Evolutionary conservation across 1,139 yeast genomes (phyloP), one percentile per base, ranked within the genome.

Genomic region (Protomyces inouyei): DNA sequence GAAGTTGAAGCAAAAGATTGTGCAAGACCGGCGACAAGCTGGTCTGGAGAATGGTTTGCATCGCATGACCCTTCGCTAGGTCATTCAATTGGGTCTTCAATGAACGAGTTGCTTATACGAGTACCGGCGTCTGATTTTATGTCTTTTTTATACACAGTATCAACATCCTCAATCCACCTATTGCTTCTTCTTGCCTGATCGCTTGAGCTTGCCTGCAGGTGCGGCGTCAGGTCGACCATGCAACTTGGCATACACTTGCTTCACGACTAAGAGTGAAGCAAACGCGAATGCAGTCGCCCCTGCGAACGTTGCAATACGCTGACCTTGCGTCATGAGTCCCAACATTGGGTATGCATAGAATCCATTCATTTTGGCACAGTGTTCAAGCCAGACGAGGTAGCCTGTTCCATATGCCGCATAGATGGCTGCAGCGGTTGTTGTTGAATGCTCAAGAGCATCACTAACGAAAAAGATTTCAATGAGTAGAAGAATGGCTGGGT

Each of bases 251-350:
- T 59, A 52, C 3, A 59, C n/a, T 9, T 21, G 25, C 45, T 59
- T 59, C 28, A 59, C 35, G 3, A 16, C 36, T 21, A 59, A 36
- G 14, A 59, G 52, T 12, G 43, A 25, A 40, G 35, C 43, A 32
- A 52, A 59, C 23, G 63, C 63, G 16, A 59, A 28, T n/a, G 52
- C 57, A 9, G 63, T 59, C 9, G 63, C 63, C n/a, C 63, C 57
- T 23, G 45, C 63, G 40, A 59, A 59, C 10, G 52, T 52, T 52
- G 32, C 45, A 3, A 59, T 32, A 25, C 63, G 52, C 36, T 59
- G 63, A 16, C 35, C 36, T 35, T 35, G 53, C 16, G 53, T 59
- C 56, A 59, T 59, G 25, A 59, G 35, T 21, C 54, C 63, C 28
- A 59, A 43, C 57, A 59, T 59, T 3, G 63, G 63, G 37, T 59